Base-by-base conservation (phyloP, 2,329 filamentous ascomycete species). In the Calycina marina region DNA sequence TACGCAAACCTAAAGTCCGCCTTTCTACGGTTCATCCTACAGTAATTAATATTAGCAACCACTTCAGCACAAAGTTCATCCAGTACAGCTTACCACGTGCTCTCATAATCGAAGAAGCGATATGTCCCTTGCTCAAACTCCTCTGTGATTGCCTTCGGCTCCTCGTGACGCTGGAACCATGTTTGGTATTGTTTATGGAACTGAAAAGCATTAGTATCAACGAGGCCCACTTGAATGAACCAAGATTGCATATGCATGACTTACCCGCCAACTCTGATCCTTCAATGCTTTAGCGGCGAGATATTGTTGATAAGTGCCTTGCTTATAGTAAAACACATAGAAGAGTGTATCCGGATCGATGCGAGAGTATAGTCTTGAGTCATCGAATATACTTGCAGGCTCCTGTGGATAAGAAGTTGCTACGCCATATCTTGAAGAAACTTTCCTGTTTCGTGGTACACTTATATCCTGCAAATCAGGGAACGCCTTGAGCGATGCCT, bases 181-280 rank as follows among this genome's bases (percentile, higher is more conserved):
- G 90, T 98, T 57, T 93, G 90, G 54, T 98, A 98, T 57, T 96
- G 90, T 65, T 98, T 98, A 61, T 98, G 90, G 56, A 98, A 98
- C 35, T n/a, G n/a, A n/a, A n/a, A n/a, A n/a, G n/a, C n/a, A n/a
- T n/a, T n/a, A n/a, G n/a, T n/a, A n/a, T n/a, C n/a, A n/a, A n/a
- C n/a, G n/a, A n/a, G n/a, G n/a, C n/a, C n/a, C n/a, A n/a, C n/a
- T n/a, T n/a, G n/a, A n/a, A n/a, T n/a, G n/a, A n/a, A n/a, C n/a
- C n/a, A n/a, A n/a, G n/a, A n/a, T n/a, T n/a, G n/a, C n/a, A n/a
- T n/a, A n/a, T n/a, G n/a, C n/a, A n/a, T n/a, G n/a, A n/a, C n/a
- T n/a, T n/a, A n/a, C n/a, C n/a, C 90, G 72, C 90, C 90, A 98
- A 57, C 86, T 94, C 58, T 98, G 90, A 44, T 88, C 82, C 61